Conservation (phyloP, 495 filamentous ascomycete species). For the Aspergillus cristatus region DNA sequence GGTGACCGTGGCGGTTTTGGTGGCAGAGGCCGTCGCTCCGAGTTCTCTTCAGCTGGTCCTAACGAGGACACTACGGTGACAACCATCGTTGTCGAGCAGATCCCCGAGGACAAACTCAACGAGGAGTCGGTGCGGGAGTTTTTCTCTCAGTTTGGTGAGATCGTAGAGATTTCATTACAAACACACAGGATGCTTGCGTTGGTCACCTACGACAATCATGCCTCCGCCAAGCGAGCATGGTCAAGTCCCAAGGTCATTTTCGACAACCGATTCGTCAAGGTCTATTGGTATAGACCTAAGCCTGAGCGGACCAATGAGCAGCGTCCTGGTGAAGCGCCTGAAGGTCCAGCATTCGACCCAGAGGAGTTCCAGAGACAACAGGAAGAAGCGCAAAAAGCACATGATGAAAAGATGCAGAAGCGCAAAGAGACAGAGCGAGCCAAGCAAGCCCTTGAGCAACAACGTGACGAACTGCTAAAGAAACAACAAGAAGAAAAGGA, state of each 20-base stretch:
- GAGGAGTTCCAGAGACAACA: conserved; percentile 72
- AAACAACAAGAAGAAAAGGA: conserved; percentile 68
- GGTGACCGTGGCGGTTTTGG: conserved; percentile 37
- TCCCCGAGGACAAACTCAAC: conserved; percentile 76
- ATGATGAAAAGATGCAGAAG: conserved; percentile 70
- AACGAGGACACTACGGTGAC: conserved; percentile 65
- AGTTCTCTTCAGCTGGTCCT: conserved; percentile 68
- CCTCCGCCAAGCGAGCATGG: conserved; percentile 70
- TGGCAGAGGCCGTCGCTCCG: conserved; percentile 47
- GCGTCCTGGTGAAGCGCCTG: conserved; percentile 14
- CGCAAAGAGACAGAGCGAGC: conserved; percentile 65
- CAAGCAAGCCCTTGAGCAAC: conserved; percentile 62
- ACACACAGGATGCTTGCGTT: conserved; percentile 69
- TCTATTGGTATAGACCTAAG: conserved; percentile 80
- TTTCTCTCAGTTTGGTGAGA: conserved; percentile 77
- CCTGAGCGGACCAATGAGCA: conserved; percentile 22
- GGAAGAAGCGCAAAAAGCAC: conserved; percentile 64
- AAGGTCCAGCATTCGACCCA: conserved; percentile 56
- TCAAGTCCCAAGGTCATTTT: conserved; percentile 91
- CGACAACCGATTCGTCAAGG: conserved; percentile 95
- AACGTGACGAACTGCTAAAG: conserved; percentile 64
- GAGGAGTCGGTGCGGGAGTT: conserved; percentile 68
- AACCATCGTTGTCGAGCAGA: conserved; percentile 84
- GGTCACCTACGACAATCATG: conserved; percentile 68
- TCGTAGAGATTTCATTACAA: conserved; percentile 65